These are phyloP conservation scores for Sphaerulina populicola DNA, from an alignment of 2,329 filamentous ascomycete genomes.

Conservation along the genomic window DNA sequence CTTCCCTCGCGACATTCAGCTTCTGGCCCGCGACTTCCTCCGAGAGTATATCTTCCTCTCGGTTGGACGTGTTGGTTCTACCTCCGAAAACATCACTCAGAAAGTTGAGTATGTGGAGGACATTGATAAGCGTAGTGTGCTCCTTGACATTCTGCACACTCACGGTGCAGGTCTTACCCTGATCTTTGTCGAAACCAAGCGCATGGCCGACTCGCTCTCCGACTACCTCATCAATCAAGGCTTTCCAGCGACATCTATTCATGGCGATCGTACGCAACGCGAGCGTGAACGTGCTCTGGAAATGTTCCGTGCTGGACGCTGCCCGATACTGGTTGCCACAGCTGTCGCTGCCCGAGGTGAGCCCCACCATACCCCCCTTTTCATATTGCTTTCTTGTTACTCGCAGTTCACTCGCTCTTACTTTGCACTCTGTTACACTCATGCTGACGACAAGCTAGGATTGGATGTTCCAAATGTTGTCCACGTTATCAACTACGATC, in stretches of 20 bases:
- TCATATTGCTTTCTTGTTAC: not conserved
- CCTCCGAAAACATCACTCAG: slow-evolving; percentile 99
- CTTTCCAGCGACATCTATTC: slow-evolving; percentile 96
- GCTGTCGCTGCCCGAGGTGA: slow-evolving; percentile 72
- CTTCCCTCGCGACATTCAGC: slow-evolving; percentile 97
- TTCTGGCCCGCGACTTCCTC: slow-evolving; percentile 96
- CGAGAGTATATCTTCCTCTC: slow-evolving; percentile 99
- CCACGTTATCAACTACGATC: slow-evolving; percentile 97
- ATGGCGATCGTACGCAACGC: slow-evolving; percentile 95
- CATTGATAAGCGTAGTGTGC: slow-evolving; percentile 90
- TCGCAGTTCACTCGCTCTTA: not conserved
- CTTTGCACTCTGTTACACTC: too few relatives aligned
- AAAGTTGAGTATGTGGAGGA: slow-evolving; percentile 98
- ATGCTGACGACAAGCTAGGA: slow-evolving; percentile 29
- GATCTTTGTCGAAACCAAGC: slow-evolving; percentile 99
- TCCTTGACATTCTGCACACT: slow-evolving; percentile 94
- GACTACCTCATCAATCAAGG: slow-evolving; percentile 98
- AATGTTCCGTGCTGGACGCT: slow-evolving; percentile 92
- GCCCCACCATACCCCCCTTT: slow-evolving; percentile 1
- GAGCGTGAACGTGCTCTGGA: slow-evolving; percentile 97
- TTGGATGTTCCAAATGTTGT: slow-evolving; percentile 87
- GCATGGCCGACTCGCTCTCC: slow-evolving; percentile 94
- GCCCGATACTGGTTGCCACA: slow-evolving; percentile 92
- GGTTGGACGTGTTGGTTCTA: slow-evolving; percentile 95
- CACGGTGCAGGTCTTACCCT: slow-evolving; percentile 82